These are phyloP conservation scores for Polytrichum commune DNA, from an alignment of 225 moss, liverwort and hornwort species.

Conservation along the genomic window DNA sequence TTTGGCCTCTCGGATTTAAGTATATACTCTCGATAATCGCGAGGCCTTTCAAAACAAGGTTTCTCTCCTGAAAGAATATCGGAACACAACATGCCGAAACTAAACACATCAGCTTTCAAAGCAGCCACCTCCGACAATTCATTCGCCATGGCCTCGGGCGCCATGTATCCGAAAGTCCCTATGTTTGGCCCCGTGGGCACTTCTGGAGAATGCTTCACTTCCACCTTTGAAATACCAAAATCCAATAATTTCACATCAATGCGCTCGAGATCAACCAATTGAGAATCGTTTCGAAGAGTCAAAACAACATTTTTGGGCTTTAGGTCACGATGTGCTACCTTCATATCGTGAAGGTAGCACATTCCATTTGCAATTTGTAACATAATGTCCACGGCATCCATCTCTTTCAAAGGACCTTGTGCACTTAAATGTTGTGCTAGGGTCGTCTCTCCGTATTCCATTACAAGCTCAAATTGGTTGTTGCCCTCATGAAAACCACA, in stretches of 20 bases:
- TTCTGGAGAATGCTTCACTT: not conserved
- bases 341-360: conserved; percentile 4
- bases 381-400: not conserved
- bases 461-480: not conserved
- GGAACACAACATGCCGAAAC: not conserved
- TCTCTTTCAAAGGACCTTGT: not conserved
- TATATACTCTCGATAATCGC: too few species aligned
- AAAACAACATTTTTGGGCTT: conserved; percentile 5
- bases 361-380: conserved; percentile 8
- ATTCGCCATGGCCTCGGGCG: not conserved
- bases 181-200: not conserved
- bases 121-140: not conserved
- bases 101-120: not conserved
- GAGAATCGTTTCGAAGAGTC: not conserved
- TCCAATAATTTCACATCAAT: not conserved
- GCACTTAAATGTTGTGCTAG: not conserved
- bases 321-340: conserved; percentile 8
- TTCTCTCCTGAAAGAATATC: not conserved
- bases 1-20: not conserved
- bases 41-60: not conserved
- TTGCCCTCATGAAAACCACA: not conserved
- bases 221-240: conserved; percentile 8
- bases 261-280: not conserved
- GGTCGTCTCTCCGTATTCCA: not conserved
- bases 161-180: not conserved